Conservation (phyloP, 176 grass and related monocot species). For the Zizania latifolia region DNA sequence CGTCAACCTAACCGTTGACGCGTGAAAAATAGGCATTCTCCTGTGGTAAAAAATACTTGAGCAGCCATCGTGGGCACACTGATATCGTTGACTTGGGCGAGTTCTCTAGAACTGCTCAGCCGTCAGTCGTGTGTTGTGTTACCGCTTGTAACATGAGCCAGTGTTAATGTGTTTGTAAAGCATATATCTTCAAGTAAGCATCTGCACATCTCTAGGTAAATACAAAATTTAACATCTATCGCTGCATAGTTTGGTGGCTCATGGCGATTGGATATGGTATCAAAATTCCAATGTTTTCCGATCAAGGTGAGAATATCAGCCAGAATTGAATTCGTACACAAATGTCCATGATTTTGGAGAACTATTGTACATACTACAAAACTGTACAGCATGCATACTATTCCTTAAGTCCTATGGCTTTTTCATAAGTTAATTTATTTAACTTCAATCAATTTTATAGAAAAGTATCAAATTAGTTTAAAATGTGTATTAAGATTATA, state of each 20-base stretch:
- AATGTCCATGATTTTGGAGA: neutral
- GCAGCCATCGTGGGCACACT: neutral
- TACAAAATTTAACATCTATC: too few species aligned
- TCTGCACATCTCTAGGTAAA: too few species aligned
- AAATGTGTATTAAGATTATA: too few species aligned
- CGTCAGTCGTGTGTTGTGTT: neutral
- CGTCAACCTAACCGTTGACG: neutral
- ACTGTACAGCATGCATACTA: neutral
- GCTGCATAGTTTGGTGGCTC: too few species aligned
- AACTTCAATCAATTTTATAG: too few species aligned
- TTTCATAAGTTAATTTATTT: too few species aligned
- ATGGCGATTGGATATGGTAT: too few species aligned
- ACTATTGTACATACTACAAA: neutral
- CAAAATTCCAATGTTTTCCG: neutral
- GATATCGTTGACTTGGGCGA: neutral
- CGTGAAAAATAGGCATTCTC: conserved; percentile 16
- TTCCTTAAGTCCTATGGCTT: too few species aligned
- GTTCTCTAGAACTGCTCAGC: neutral
- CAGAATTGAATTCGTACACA: neutral
- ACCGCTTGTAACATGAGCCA: conserved; percentile 7
- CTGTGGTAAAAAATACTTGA: neutral
- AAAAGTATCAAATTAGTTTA: too few species aligned
- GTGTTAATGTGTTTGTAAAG: neutral
- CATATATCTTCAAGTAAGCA: too few species aligned
- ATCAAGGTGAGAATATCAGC: neutral